Evolutionary conservation across 2,329 filamentous ascomycete species (phyloP), one percentile per base, ranked within the genome.

Genomic region (Cladosporium velox): DNA sequence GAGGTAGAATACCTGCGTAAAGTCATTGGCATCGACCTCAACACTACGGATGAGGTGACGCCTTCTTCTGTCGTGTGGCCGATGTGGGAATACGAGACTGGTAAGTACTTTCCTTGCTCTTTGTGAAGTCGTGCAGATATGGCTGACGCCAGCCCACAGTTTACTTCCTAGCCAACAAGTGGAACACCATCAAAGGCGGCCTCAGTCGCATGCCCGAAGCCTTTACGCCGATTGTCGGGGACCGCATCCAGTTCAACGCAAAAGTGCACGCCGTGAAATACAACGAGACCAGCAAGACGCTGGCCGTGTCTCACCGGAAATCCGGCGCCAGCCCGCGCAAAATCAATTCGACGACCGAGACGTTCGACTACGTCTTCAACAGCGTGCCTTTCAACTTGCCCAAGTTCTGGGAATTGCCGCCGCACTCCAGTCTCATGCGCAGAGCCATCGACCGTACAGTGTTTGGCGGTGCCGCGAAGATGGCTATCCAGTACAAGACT

Each of bases 401-500:
- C 47, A 51, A 59, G 0, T 69, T 71, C 51, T 58, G 65, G 59
- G 52, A 58, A 8, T 30, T 64, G 7, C 67, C 67, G 11, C 7
- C 28, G 6, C 67, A 59, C 65, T 67, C 67, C 8, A 67, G 65
- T 7, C 51, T 67, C 18, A 63, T 68, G 30, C 24, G 49, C 21
- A 58, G 67, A 10, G 67, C 65, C 30, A 68, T 59, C 41, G 51
- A 38, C 44, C 64, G 66, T 30, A 74, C 70, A n/a, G 76, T 76
- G 12, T 85, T 84, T 71, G 71, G 78, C 24, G 80, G 79, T 26
- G 75, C 79, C 0, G 84, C 82, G 71, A 85, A 85, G 73, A 83
- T 91, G 0, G 86, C 88, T 0, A 82, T 91, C 3, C 87, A 89
- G 73, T 91, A 89, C 79, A 80, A 83, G 66, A 86, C 88, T 0